Conservation (phyloP, 2,329 filamentous ascomycete species). For the Trichothecium sympodiale region DNA sequence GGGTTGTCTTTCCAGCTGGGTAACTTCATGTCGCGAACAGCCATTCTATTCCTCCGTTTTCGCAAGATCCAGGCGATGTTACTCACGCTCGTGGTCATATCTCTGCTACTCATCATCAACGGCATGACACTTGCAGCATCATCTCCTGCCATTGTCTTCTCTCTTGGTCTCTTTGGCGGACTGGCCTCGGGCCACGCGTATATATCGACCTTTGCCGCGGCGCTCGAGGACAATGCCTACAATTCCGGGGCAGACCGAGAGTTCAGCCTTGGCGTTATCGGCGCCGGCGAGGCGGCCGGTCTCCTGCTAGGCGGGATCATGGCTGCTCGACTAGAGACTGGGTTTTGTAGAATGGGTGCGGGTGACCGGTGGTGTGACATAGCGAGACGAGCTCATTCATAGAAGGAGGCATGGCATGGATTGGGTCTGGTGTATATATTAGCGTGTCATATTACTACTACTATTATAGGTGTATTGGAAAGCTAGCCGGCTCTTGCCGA, state of each 20-base stretch:
- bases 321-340: conserved; percentile 12
- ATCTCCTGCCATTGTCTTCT: conserved; percentile 10
- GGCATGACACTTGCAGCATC: conserved; percentile 12
- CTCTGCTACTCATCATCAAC: conserved; percentile 9
- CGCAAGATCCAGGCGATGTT: conserved; percentile 5
- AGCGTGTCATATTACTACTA: too few relatives aligned
- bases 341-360: conserved; percentile 10
- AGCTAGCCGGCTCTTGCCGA: too few relatives aligned
- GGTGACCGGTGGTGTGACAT: conserved; percentile 16
- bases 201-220: conserved; percentile 11
- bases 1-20: conserved; percentile 17
- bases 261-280: conserved; percentile 16
- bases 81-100: conserved; percentile 3
- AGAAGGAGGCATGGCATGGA: background rate
- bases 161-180: conserved; percentile 16
- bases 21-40: conserved; percentile 13
- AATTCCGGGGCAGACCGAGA: conserved; percentile 12
- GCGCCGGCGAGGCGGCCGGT: conserved; percentile 17
- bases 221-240: conserved; percentile 9
- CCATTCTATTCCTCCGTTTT: conserved; percentile 10
- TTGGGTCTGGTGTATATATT: too few relatives aligned
- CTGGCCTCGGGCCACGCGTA: conserved; percentile 17
- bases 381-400: conserved; percentile 1
- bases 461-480: too few relatives aligned
- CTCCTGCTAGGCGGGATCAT: conserved; percentile 14